Evolutionary conservation across 495 filamentous ascomycete species (phyloP).

Genomic region (Aspergillus homomorphus): DNA sequence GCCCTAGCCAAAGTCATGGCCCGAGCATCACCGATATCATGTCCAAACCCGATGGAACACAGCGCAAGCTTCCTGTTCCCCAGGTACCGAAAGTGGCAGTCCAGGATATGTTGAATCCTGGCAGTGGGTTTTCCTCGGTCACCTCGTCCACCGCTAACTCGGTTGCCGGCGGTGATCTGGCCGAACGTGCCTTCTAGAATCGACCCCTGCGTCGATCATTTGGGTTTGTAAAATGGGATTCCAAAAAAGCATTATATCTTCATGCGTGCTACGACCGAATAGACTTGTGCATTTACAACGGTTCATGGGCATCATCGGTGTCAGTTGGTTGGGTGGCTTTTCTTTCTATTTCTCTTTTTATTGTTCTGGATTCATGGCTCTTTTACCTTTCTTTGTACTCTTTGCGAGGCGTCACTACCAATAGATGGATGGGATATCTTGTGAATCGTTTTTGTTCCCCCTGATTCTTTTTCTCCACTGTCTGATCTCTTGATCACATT

Average conservation of each 20-base stretch:
- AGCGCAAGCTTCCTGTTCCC: constrained; percentile 91
- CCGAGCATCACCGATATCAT: constrained; percentile 91
- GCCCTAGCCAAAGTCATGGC: constrained; percentile 52
- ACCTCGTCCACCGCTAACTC: constrained; percentile 51
- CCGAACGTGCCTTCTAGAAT: constrained; percentile 38
- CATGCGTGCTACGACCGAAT: constrained; percentile 45
- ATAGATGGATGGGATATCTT: constrained; percentile 38
- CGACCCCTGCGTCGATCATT: not conserved
- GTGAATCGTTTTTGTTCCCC: constrained; percentile 18
- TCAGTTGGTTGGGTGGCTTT: constrained; percentile 20
- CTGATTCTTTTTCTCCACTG: constrained; percentile 10
- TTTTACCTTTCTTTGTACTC: constrained; percentile 22
- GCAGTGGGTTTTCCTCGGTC: constrained; percentile 58
- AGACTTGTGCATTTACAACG: constrained; percentile 46
- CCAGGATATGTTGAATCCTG: constrained; percentile 74
- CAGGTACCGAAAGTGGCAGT: constrained; percentile 84
- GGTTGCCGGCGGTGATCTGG: constrained; percentile 42
- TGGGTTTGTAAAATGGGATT: constrained; percentile 15
- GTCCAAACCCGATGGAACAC: constrained; percentile 77
- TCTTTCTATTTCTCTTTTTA: constrained; percentile 21
- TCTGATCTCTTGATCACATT: constrained; percentile 2
- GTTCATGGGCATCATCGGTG: constrained; percentile 29
- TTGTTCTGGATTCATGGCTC: constrained; percentile 17
- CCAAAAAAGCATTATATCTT: constrained; percentile 24
- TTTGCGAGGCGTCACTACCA: constrained; percentile 32